These are phyloP conservation scores for Xerocomus nothofagi DNA, from an alignment of 1,284 basidiomycete species.

Conservation along the genomic window DNA sequence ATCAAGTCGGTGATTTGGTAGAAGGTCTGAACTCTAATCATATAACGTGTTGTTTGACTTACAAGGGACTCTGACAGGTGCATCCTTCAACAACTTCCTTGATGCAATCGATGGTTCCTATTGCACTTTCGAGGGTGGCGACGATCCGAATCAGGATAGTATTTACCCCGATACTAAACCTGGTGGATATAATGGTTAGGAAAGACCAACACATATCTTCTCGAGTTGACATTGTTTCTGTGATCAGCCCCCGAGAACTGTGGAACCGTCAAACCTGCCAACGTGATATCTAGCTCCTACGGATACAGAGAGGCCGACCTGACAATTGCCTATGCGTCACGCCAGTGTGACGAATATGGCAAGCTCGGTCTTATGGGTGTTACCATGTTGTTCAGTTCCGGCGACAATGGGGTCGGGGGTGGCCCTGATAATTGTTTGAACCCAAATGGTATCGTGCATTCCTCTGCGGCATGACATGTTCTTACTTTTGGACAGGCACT, in stretches of 20 bases:
- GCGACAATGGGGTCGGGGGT: conserved; percentile 54
- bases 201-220: neutral
- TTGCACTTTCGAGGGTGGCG: too few species aligned
- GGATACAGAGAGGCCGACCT: conserved; percentile 48
- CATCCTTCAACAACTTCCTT: too few species aligned
- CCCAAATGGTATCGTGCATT: conserved; percentile 33
- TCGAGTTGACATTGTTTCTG: too few species aligned
- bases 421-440: conserved; percentile 41
- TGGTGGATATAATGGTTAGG: conserved; percentile 42
- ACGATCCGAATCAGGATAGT: conserved; percentile 49
- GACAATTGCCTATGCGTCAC: conserved; percentile 44
- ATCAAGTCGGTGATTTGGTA: conserved; percentile 48
- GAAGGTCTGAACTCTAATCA: conserved; percentile 33
- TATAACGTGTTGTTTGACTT: too few species aligned
- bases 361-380: conserved; percentile 49
- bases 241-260: conserved; percentile 42
- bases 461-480: neutral
- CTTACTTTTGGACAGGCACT: conserved; percentile 8
- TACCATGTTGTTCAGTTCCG: conserved; percentile 52
- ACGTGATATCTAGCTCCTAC: conserved; percentile 59
- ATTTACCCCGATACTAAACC: conserved; percentile 52
- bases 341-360: too few species aligned
- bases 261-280: conserved; percentile 48
- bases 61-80: too few species aligned
- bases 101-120: too few species aligned